phyloP scores from a whole-genome alignment of 805 yeast species.

The Huiozyma naganishii region DNA sequence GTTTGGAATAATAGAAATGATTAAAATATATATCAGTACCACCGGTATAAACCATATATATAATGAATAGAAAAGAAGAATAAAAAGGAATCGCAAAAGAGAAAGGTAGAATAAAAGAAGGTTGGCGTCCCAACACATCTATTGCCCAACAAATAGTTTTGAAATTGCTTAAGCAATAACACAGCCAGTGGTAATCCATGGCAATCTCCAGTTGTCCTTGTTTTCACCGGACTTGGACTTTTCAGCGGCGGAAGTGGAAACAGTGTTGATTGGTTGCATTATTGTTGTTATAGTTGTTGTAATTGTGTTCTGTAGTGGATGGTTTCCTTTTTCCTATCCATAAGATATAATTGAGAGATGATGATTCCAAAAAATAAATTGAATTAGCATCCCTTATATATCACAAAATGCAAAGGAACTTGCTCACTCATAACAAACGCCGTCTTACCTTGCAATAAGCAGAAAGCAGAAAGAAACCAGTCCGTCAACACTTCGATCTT shows the following conservation, averaged over 20 bases:
- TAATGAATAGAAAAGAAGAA: no score
- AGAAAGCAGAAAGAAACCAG: not conserved
- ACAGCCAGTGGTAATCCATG: conserved; percentile 11
- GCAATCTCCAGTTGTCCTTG: conserved; percentile 16
- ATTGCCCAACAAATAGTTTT: no score
- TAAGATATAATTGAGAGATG: not conserved
- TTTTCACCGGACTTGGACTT: conserved; percentile 17
- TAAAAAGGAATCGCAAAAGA: no score
- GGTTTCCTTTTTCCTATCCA: not conserved
- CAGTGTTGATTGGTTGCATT: conserved; percentile 20
- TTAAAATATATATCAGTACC: no score
- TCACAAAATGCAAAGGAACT: not conserved
- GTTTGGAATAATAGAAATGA: no score
- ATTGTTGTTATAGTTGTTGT: not conserved
- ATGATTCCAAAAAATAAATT: not conserved
- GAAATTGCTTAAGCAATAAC: conserved; percentile 13
- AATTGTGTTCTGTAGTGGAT: not conserved
- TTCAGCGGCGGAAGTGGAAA: conserved; percentile 16
- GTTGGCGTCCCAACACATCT: no score
- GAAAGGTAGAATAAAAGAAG: no score
- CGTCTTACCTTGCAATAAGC: not conserved
- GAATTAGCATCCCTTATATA: not conserved
- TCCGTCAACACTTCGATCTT: not conserved
- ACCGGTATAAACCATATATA: no score
- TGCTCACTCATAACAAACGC: not conserved